phyloP scores from a whole-genome alignment of 176 grass and related monocot species.

The maize (Zea mays) region Zm-B73-REFERENCE-NAM-5.0 NC_050098.1:115889001-115889500 shows the following conservation, averaged over 20 bases:
- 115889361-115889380: neutral
- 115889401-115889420: conserved; percentile 2
- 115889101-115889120: conserved; percentile 38
- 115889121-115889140: neutral
- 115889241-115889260: neutral
- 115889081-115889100: conserved; percentile 60
- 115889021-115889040: conserved; percentile 55
- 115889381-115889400: neutral
- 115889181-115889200: neutral
- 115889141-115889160: conserved; percentile 19
- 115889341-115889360: neutral
- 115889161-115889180: neutral
- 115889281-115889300: neutral
- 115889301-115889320: neutral
- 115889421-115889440: conserved; percentile 7
- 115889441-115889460: conserved; percentile 44
- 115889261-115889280: neutral
- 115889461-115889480: conserved; percentile 29
- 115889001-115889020: conserved; percentile 67
- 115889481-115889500: conserved; percentile 50
- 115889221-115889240: neutral
- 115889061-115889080: conserved; percentile 69
- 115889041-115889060: conserved; percentile 49
- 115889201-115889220: conserved; percentile 20
- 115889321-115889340: neutral